Base-by-base conservation (phyloP, 148 eudicot species). In the Simmondsia chinensis region DNA sequence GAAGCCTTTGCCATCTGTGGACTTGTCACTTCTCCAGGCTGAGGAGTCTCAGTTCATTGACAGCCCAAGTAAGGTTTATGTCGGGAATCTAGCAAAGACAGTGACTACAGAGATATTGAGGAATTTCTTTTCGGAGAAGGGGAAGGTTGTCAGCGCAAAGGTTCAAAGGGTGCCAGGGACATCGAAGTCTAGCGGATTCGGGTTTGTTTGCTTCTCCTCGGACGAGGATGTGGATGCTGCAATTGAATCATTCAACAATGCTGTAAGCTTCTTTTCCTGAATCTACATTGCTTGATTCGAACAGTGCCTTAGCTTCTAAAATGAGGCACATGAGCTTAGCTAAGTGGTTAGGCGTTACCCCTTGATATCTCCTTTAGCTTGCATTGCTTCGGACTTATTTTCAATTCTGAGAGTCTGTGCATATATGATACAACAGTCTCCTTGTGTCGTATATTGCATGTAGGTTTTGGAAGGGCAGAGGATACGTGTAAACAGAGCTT, bases 401-500 rank as follows among this genome's bases (percentile, higher is more conserved):
- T 33, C 5, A 28, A 28, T 9, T 28, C 31, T 5, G 31, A 9
- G 9, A 28, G 9, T 5, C 6, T 5, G 6, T 28, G 31, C 6
- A 28, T 9, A 28, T 28, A 28, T 28, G 31, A 28, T 9, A 28
- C 9, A 28, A 9, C 9, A 28, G 9, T 9, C 5, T 28, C 6
- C 31, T 5, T 5, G 9, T 28, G 31, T 28, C 6, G 31, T 28
- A 28, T 9, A 28, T 28, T 28, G 5, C 31, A 28, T 68, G 77
- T 82, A 88, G 97, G 76, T 57, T 22, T 70, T 88, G 46, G 94
- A 83, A 70, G 97, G 97, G 32, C 97, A 88, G 73, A 75, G 77
- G 42, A 77, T 88, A 21, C 83, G 94, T 6, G 94, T 88, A 18
- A 83, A 83, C 65, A 83, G 75, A 63, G 94, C 91, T 17, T 80